Percentiles rank a stretch among this genome's conserved stretches.
phyloP scores from a whole-genome alignment of 805 yeast genomes.

The Millerozyma acaciae region DNA sequence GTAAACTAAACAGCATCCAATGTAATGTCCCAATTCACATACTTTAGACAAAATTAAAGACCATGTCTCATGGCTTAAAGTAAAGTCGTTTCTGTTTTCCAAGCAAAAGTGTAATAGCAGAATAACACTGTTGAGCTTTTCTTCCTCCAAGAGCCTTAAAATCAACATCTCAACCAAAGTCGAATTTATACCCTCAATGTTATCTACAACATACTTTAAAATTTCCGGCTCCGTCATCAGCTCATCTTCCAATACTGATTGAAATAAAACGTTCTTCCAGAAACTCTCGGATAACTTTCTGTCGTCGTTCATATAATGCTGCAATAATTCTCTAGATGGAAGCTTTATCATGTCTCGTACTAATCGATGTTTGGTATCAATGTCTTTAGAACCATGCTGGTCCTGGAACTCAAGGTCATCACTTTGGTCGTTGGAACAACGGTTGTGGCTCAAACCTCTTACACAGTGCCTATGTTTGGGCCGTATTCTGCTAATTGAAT shows the following conservation, averaged over 20 bases:
- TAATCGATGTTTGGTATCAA: too few species aligned
- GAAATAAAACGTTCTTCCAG: not conserved
- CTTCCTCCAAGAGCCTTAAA: slow-evolving; percentile 14
- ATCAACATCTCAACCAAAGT: slow-evolving; percentile 21
- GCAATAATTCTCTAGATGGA: too few species aligned
- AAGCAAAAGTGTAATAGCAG: slow-evolving; percentile 25
- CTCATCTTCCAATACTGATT: not conserved
- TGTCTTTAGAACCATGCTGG: too few species aligned
- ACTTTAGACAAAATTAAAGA: slow-evolving; percentile 22
- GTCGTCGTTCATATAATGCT: too few species aligned
- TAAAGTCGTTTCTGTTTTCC: slow-evolving; percentile 10
- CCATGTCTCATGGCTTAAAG: slow-evolving; percentile 34
- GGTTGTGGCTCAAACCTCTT: too few species aligned
- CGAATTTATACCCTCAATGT: slow-evolving; percentile 1
- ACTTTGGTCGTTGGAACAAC: too few species aligned
- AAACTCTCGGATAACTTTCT: too few species aligned
- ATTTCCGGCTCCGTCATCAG: not conserved
- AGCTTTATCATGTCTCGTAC: too few species aligned
- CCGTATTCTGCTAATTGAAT: too few species aligned
- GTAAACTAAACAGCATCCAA: slow-evolving; percentile 31
- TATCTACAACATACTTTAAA: not conserved
- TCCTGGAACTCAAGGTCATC: too few species aligned
- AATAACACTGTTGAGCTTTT: slow-evolving; percentile 22
- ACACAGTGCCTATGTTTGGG: too few species aligned
- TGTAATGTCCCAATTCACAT: slow-evolving; percentile 19